Evolutionary conservation across 805 yeast species (phyloP), one percentile per base, ranked within the genome.

Genomic region (Priceomyces haplophilus): DNA sequence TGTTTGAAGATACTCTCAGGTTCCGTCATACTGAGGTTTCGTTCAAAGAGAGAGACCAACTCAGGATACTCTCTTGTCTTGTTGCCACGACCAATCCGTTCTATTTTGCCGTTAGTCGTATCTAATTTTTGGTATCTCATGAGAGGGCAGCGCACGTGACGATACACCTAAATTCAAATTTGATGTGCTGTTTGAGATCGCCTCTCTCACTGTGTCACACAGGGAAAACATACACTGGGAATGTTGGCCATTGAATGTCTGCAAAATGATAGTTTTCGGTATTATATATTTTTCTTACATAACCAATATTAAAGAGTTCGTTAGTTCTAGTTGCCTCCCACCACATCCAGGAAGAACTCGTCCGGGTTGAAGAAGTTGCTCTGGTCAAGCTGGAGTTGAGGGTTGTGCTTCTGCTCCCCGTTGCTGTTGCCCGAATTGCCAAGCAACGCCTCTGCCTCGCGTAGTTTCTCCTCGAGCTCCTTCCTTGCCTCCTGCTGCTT

Each of bases 401-500:
- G 6, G n/a, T 31, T 23, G 23, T 16, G 16, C 29, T 35, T 31
- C n/a, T 30, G 33, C n/a, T 7, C 31, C 11, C 41, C 39, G 32
- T 31, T 40, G 25, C 12, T 33, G 30, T 7, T 25, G 15, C 32
- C 32, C 10, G 34, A 31, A 27, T 34, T 43, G 16, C 24, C 27
- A 16, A 40, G 17, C 20, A 37, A 34, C 4, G 38, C 10, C 38
- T 56, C 59, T 15, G 52, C 31, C 7, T 50, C 47, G 6, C 45
- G 39, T 3, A 65, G 53, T 31, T 50, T 46, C 8, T 55, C 43
- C 15, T 64, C 54, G 24, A 85, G 58, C 16, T 69, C 65, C 1
- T 51, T 59, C 41, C 73, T 62, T 45, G 82, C 65, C 18, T 60
- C 58, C 32, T 76, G 78, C 58, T 85, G 93, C 39, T 68, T 66